These are phyloP conservation scores for Diplosphaera chodatii DNA, from an alignment of 139 green algal species.

Conservation along the genomic window DNA sequence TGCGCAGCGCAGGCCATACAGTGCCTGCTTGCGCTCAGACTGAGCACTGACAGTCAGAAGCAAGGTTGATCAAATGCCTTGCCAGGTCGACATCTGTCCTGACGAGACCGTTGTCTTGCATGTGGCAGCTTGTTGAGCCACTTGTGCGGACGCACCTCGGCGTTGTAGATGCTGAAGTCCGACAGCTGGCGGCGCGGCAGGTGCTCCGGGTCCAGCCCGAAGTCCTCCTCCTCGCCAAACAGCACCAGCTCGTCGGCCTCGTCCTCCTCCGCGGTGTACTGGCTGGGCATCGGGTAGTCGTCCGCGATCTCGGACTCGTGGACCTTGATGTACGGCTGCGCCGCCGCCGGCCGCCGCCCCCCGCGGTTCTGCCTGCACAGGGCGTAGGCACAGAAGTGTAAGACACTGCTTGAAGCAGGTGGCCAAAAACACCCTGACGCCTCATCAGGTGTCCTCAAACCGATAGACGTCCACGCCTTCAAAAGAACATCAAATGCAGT, in stretches of 20 bases:
- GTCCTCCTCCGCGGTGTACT: conserved; percentile 66
- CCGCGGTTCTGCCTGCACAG: not conserved
- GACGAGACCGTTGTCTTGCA: no score
- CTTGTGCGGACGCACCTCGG: conserved; percentile 43
- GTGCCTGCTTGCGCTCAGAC: no score
- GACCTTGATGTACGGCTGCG: conserved; percentile 75
- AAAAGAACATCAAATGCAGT: no score
- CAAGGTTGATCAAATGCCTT: no score
- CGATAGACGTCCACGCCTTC: no score
- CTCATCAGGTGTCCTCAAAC: no score
- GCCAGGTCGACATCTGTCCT: no score
- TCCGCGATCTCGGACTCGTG: conserved; percentile 87
- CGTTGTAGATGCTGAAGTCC: conserved; percentile 82
- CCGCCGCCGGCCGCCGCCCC: not conserved
- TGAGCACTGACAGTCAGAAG: no score
- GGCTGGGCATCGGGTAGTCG: conserved; percentile 84
- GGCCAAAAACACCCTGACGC: no score
- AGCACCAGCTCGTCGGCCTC: conserved; percentile 86
- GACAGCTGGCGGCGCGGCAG: conserved; percentile 69
- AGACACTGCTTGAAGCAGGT: no score
- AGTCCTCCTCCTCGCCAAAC: conserved; percentile 66
- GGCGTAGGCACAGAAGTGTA: not conserved
- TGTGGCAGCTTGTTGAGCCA: no score
- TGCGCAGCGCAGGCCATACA: no score
- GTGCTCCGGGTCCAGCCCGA: conserved; percentile 55